Percentiles rank a stretch among this genome's conserved stretches.
Evolutionary conservation across 2,329 filamentous ascomycete species (phyloP).

Genomic region (Ophiocordyceps camponoti-rufipedis): DNA sequence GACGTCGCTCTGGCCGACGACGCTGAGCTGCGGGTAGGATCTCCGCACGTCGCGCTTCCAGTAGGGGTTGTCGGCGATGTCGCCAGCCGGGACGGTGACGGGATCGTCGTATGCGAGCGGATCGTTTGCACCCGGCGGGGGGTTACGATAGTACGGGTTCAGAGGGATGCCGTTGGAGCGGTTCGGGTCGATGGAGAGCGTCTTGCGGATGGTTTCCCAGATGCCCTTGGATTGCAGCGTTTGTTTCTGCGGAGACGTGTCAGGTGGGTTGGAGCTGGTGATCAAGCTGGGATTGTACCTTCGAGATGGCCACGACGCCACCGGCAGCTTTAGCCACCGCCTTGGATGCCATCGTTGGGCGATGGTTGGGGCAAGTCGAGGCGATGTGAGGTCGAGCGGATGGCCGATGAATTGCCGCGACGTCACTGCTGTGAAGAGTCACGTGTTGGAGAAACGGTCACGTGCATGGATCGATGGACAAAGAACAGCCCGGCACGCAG

Average conservation of each 20-base stretch:
- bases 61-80: conserved; percentile 25
- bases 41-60: conserved; percentile 88
- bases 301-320: conserved; percentile 35
- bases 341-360: conserved; percentile 40
- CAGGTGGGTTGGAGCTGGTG: neutral
- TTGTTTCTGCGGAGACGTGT: conserved; percentile 55
- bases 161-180: conserved; percentile 85
- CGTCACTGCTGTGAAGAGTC: no score
- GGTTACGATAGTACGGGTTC: conserved; percentile 83
- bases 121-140: conserved; percentile 33
- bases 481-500: no score
- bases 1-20: conserved; percentile 68
- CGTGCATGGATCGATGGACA: no score
- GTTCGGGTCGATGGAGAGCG: conserved; percentile 65
- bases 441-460: no score
- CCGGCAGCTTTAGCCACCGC: conserved; percentile 36
- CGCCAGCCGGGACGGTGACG: conserved; percentile 38
- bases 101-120: conserved; percentile 20
- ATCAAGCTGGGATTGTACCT: conserved; percentile 22
- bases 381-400: no score
- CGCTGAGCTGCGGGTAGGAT: conserved; percentile 62
- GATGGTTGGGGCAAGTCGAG: neutral
- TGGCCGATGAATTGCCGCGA: no score
- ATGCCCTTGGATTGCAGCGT: conserved; percentile 77
- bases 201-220: conserved; percentile 67